Percentiles rank a stretch among this genome's conserved stretches.
These are phyloP conservation scores for Peltaster fructicola DNA, from an alignment of 2,329 filamentous ascomycete species.

Conservation along the genomic window DNA sequence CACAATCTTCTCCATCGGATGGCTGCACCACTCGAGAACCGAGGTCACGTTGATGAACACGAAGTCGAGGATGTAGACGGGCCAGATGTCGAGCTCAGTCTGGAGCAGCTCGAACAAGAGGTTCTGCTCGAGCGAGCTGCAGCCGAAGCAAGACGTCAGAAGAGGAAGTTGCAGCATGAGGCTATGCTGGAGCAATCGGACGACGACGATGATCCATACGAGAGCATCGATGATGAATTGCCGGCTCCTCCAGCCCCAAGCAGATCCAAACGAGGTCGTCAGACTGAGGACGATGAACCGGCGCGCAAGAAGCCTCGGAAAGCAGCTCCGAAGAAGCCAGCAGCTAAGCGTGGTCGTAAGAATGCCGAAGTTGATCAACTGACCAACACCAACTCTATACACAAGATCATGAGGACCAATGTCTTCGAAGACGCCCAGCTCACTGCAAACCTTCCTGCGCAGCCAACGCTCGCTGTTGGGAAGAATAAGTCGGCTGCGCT, in stretches of 20 bases:
- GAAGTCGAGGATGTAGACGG: background rate
- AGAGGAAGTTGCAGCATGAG: too few species aligned
- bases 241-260: too few species aligned
- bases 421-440: constrained; percentile 11
- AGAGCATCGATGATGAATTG: too few species aligned
- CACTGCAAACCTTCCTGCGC: constrained; percentile 6
- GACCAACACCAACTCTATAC: constrained; percentile 6
- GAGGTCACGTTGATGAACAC: background rate
- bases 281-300: constrained; percentile 1
- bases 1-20: too few species aligned
- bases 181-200: constrained; percentile 4
- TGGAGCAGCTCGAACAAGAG: too few species aligned
- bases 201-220: constrained; percentile 5
- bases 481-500: constrained; percentile 17
- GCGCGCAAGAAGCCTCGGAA: constrained; percentile 1
- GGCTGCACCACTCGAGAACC: too few species aligned
- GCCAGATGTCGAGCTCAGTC: too few species aligned
- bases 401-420: constrained; percentile 8
- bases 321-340: constrained; percentile 1
- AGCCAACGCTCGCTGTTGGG: constrained; percentile 8
- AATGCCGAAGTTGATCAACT: constrained; percentile 3
- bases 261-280: too few species aligned
- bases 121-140: too few species aligned
- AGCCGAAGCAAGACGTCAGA: too few species aligned
- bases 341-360: constrained; percentile 2